These are phyloP conservation scores for Keithomyces neogunnii DNA, from an alignment of 2,329 filamentous ascomycete genomes.

Conservation along the genomic window DNA sequence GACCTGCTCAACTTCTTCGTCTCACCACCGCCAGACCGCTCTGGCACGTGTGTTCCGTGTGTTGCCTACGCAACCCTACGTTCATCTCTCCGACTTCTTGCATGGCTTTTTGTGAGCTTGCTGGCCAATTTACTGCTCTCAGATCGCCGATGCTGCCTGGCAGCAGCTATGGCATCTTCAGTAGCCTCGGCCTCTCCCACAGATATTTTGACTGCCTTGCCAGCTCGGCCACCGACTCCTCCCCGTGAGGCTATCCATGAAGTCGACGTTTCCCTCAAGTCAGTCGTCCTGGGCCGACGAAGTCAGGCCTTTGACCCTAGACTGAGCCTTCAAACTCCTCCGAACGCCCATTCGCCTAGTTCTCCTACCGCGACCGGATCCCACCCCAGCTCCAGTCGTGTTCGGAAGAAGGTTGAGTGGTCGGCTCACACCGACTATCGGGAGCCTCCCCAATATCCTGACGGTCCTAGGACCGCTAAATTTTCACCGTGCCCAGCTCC, in stretches of 20 bases:
- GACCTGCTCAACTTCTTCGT: too few species aligned
- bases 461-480: constrained; percentile 27
- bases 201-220: constrained; percentile 40
- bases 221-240: constrained; percentile 57
- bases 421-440: constrained; percentile 48
- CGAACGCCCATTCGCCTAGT: constrained; percentile 36
- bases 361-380: constrained; percentile 32
- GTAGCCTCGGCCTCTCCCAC: constrained; percentile 23
- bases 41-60: not conserved
- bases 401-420: constrained; percentile 49
- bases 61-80: not conserved
- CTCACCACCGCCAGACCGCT: too few species aligned
- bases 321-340: constrained; percentile 41
- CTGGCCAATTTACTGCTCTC: constrained; percentile 18
- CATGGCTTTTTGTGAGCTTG: constrained; percentile 6
- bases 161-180: constrained; percentile 34
- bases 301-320: constrained; percentile 28
- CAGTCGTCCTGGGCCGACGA: constrained; percentile 22
- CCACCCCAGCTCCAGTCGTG: constrained; percentile 33
- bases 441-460: constrained; percentile 38
- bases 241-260: constrained; percentile 45
- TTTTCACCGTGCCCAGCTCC: constrained; percentile 32
- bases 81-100: not conserved
- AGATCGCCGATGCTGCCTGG: constrained; percentile 31
- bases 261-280: constrained; percentile 24